These are phyloP conservation scores for Aspergillus ochraceus DNA, from an alignment of 2,329 filamentous ascomycete genomes.

Conservation along the genomic window DNA sequence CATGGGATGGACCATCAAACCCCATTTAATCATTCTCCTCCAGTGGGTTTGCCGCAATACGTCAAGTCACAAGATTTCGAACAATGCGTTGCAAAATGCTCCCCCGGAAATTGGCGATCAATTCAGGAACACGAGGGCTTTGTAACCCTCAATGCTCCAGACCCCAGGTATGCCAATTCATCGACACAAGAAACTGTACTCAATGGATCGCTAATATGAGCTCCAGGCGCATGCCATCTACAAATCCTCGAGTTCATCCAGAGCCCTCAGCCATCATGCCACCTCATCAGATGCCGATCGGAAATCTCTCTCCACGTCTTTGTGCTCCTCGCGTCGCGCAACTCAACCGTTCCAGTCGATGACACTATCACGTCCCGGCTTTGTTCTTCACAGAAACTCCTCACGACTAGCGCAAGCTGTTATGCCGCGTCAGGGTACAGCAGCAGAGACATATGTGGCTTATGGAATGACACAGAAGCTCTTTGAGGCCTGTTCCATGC, in stretches of 20 bases:
- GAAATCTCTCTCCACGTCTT: background rate
- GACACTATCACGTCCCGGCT: background rate
- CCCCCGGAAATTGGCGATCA: slow-evolving; percentile 11
- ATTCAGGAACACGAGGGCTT: slow-evolving; percentile 20
- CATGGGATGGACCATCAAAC: background rate
- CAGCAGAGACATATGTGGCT: slow-evolving; percentile 71
- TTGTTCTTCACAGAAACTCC: slow-evolving; percentile 21
- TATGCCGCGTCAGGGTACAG: slow-evolving; percentile 35
- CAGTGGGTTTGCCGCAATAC: background rate
- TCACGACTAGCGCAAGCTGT: slow-evolving; percentile 31
- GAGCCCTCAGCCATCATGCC: background rate
- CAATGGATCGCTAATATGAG: slow-evolving; percentile 11
- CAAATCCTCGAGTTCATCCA: slow-evolving; percentile 7
- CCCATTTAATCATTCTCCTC: background rate
- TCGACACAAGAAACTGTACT: background rate
- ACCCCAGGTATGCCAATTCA: slow-evolving; percentile 19
- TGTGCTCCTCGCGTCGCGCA: background rate
- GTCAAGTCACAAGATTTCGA: background rate
- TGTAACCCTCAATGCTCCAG: slow-evolving; percentile 12
- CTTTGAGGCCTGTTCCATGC: slow-evolving; percentile 70
- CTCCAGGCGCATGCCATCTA: slow-evolving; percentile 10
- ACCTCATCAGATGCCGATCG: background rate
- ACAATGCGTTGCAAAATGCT: slow-evolving; percentile 23
- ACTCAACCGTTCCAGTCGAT: slow-evolving; percentile 2
- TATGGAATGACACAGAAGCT: slow-evolving; percentile 76